Base-by-base conservation (phyloP, 2,329 filamentous ascomycete species). In the Epichloe sp. region DNA sequence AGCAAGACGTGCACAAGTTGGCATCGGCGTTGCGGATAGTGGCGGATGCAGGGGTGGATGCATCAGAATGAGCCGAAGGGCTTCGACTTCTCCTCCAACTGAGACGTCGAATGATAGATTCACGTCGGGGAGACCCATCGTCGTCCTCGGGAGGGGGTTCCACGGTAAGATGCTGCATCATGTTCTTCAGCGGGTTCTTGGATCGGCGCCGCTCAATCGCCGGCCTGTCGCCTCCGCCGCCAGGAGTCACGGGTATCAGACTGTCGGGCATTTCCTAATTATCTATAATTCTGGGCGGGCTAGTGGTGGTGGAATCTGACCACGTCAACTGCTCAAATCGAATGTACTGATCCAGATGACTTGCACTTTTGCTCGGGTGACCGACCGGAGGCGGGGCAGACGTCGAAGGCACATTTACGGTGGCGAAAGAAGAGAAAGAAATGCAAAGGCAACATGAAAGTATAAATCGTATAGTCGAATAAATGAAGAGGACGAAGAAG, bases 141-240 rank as follows among this genome's bases (percentile, higher is more conserved):
- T 65, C 59, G 34, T 60, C 58, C 36, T 61, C 56, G 6, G 62
- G 58, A 7, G 60, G 55, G 55, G 60, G 54, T 34, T 67, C 65
- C 47, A 67, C 65, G 35, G 65, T 65, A 46, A 67, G 63, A 52
- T 67, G 65, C 53, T 66, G 64, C 60, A 67, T 67, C 63, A 67
- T 67, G 52, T 61, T 66, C 48, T 59, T 62, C 45, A 67, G 57
- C 48, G 64, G 64, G 53, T 67, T 67, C 57, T 60, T 63, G 47
- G 64, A 67, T 23, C 65, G 58, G 37, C 64, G 62, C 38, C 63
- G 62, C 57, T 63, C 59, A 2, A 62, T 49, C 47, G 54, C 55
- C 43, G 60, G 60, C 41, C 54, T 53, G 41, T 59, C 58, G 47
- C 52, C 19, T 21, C 19, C 54, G 41, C 58, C 58, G 47, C 56